Evolutionary conservation across 805 yeast species (phyloP).

Genomic region (Candida krabiensis): DNA sequence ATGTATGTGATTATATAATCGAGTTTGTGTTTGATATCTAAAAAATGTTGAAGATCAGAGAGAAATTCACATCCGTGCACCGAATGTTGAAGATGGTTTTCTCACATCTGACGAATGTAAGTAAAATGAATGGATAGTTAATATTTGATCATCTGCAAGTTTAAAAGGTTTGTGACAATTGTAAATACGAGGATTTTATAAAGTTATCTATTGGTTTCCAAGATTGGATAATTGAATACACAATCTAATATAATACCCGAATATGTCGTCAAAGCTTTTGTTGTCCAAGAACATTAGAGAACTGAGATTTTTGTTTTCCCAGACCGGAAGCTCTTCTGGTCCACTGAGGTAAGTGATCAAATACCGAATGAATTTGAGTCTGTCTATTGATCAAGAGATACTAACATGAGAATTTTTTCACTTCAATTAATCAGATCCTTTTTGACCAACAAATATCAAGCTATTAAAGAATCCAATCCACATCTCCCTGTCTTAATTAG

Average conservation of each 20-base stretch:
- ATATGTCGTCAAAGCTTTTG: constrained; percentile 25
- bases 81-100: not conserved
- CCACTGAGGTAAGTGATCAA: constrained; percentile 46
- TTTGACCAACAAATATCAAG: constrained; percentile 61
- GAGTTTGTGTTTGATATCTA: no score
- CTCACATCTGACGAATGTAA: not conserved
- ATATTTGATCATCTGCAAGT: no score
- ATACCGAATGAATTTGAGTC: not conserved
- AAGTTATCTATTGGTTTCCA: no score
- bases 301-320: constrained; percentile 79
- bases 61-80: not conserved
- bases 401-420: no score
- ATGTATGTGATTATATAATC: no score
- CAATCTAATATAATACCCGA: no score
- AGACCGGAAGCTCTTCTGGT: constrained; percentile 69
- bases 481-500: constrained; percentile 73
- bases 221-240: no score
- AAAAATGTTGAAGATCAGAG: no score
- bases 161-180: no score
- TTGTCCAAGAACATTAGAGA: constrained; percentile 65
- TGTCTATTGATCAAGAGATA: no score
- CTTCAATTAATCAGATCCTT: constrained; percentile 45
- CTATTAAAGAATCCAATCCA: constrained; percentile 62
- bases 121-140: not conserved
- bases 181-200: no score